Base-by-base conservation (phyloP, 2,329 filamentous ascomycete species). In the Pestalotiopsis sp. region DNA sequence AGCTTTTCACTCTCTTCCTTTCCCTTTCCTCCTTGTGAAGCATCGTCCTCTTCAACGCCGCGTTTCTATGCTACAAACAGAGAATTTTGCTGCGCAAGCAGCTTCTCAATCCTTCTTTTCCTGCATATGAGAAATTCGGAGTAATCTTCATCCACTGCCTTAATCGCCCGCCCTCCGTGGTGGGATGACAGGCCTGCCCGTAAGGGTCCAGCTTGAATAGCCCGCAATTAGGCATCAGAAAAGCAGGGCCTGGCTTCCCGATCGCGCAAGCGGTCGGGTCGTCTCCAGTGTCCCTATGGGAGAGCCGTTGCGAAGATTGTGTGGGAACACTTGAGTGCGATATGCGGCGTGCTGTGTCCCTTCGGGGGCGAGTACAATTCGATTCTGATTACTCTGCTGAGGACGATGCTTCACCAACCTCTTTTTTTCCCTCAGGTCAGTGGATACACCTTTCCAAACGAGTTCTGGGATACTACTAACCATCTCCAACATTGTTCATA, bases 71-170 rank as follows among this genome's bases (percentile, higher is more conserved):
- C 93, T 92, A 91, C 92, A 93, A 88, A 89, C 88, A 84, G 87
- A 93, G 85, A 85, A 75, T 52, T 52, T 52, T 62, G 77, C 73
- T 77, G 78, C 79, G 77, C 73, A 74, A 77, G 79, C 77, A 77
- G 75, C 75, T 76, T 79, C 79, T 82, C 78, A 68, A 66, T 68
- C n/a, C 65, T 70, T 67, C 64, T 61, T 72, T 77, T 60, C 69
- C 73, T 84, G 93, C 93, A 95, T 94, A 94, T 95, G 93, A 94
- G 93, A 96, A 96, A 96, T 95, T 96, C 93, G 93, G 93, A 96
- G 93, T 92, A 96, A 91, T 95, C 92, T 95, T 93, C 93, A 94
- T 62, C 77, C 80, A 78, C 72, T 76, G 79, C 79, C 80, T 77
- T 72, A 73, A 78, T 81, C 77, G 77, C 80, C 83, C 79, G 80